Evolutionary conservation across 208 protist genomes (phyloP).

Genomic region (Acanthamoeba lugdunensis): DNA sequence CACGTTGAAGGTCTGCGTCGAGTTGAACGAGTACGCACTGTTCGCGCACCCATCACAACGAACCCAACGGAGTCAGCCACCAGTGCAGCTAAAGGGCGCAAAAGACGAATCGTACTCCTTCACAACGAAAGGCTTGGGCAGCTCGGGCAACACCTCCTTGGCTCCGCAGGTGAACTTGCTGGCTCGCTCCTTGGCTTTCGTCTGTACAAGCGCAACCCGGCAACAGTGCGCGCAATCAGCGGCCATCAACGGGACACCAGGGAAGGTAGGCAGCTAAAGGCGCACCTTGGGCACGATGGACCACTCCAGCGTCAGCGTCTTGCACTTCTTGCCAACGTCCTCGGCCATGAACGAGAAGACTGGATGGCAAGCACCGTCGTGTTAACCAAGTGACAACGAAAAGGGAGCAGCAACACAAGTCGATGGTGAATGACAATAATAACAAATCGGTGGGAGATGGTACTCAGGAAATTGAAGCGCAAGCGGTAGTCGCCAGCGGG

Average conservation of each 20-base stretch:
- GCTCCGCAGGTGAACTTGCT: slow-evolving; percentile 5
- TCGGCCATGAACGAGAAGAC: slow-evolving; percentile 9
- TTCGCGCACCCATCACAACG: background rate
- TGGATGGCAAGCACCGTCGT: background rate
- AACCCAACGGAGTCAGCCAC: background rate
- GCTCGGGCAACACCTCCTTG: slow-evolving; percentile 16
- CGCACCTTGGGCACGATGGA: slow-evolving; percentile 67
- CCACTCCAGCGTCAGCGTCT: slow-evolving; percentile 62
- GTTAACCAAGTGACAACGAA: no score
- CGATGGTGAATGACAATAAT: no score
- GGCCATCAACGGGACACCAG: background rate
- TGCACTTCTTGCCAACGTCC: background rate
- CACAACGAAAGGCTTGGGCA: background rate
- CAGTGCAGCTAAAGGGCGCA: background rate
- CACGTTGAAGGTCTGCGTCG: slow-evolving; percentile 34
- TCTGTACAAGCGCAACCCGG: background rate
- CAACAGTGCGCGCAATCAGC: background rate
- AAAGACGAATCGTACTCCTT: slow-evolving; percentile 21
- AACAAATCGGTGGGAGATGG: background rate
- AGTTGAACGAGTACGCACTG: slow-evolving; percentile 6
- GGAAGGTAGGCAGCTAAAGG: background rate
- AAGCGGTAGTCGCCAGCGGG: slow-evolving; percentile 54
- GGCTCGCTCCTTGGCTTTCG: slow-evolving; percentile 20
- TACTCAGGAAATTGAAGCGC: slow-evolving; percentile 63
- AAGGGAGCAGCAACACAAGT: no score